phyloP scores from a whole-genome alignment of 2,329 filamentous ascomycete species.

The Fusarium torreyae region DNA sequence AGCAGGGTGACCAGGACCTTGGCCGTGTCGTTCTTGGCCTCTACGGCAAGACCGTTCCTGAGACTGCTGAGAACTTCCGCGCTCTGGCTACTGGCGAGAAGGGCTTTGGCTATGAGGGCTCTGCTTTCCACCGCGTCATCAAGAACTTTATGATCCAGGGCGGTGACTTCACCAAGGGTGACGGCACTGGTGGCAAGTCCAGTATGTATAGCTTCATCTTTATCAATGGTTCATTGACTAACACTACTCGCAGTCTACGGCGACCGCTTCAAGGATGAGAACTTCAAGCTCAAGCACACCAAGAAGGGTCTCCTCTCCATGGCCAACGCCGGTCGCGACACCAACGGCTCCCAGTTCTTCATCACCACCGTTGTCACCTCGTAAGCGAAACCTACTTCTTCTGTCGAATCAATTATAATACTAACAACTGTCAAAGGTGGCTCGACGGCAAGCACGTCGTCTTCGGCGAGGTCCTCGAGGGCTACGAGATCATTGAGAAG shows the following conservation, averaged over 20 bases:
- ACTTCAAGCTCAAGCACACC: slow-evolving; percentile 95
- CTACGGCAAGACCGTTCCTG: slow-evolving; percentile 89
- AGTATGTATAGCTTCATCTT: slow-evolving; percentile 66
- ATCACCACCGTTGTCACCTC: slow-evolving; percentile 86
- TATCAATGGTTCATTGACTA: slow-evolving; percentile 36
- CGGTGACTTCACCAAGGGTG: slow-evolving; percentile 87
- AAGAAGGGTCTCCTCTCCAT: slow-evolving; percentile 88
- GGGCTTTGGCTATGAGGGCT: slow-evolving; percentile 86
- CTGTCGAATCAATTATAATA: neutral
- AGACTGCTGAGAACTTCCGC: slow-evolving; percentile 82
- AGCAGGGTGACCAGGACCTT: slow-evolving; percentile 80
- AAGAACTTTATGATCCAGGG: slow-evolving; percentile 94
- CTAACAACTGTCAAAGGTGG: slow-evolving; percentile 68
- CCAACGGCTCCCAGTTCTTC: slow-evolving; percentile 93
- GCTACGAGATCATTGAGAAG: slow-evolving; percentile 83
- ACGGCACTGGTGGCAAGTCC: slow-evolving; percentile 88
- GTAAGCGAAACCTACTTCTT: slow-evolving; percentile 61
- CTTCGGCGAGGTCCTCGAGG: slow-evolving; percentile 90
- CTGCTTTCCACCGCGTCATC: slow-evolving; percentile 91
- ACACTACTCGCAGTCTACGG: slow-evolving; percentile 76
- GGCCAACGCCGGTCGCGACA: slow-evolving; percentile 88
- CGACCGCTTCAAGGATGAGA: slow-evolving; percentile 87
- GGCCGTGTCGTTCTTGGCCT: slow-evolving; percentile 86
- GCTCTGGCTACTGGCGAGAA: slow-evolving; percentile 88
- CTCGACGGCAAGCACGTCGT: slow-evolving; percentile 89